Base-by-base conservation (phyloP, 352 stramenopile species). In the Pythium brassicae region DNA sequence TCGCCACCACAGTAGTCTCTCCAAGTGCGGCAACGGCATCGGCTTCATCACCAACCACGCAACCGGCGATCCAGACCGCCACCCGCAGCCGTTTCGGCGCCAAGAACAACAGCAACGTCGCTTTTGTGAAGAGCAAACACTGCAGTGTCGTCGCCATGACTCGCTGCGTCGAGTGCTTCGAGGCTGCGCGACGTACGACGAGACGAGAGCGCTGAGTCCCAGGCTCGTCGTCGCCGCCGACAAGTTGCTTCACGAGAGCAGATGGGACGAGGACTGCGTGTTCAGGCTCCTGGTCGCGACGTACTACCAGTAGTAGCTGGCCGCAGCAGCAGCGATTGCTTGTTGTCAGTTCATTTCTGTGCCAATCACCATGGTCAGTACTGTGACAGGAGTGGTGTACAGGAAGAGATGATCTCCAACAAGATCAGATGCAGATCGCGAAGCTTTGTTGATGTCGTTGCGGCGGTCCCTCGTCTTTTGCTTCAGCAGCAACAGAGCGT, bases 111-210 rank as follows among this genome's bases (percentile, higher is more conserved):
- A 42, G 35, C 10, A 42, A 35, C 29, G 29, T 10, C 9, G 4
- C 29, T 10, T 10, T 10, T 9, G 35, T 19, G 4, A 19, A 15
- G 35, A 42, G 4, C 35, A 42, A 42, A 6, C 35, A 10, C 35
- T 42, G 11, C 43, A 48, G 43, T 29, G 43, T 2, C 22, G 20
- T 46, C 44, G 70, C 57, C 46, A 53, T 69, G 15, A 9, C 17
- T 56, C 61, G 7, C 32, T 91, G 12, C 59, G 81, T 9, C 75
- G 77, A 23, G 69, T 92, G 2, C 58, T 92, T 26, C 77, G 74
- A 15, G 82, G 70, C 0, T 88, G 72, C 25, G 72, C 71, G 14
- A 89, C 82, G 32, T 92, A 88, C 58, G 76, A 92, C 45, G 82
- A 92, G 60, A 86, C 76, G 9, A 68, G 76, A 53, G 22, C 76